Evolutionary conservation across 2,329 filamentous ascomycete genomes (phyloP).

Genomic region (Colletotrichum sp.): DNA sequence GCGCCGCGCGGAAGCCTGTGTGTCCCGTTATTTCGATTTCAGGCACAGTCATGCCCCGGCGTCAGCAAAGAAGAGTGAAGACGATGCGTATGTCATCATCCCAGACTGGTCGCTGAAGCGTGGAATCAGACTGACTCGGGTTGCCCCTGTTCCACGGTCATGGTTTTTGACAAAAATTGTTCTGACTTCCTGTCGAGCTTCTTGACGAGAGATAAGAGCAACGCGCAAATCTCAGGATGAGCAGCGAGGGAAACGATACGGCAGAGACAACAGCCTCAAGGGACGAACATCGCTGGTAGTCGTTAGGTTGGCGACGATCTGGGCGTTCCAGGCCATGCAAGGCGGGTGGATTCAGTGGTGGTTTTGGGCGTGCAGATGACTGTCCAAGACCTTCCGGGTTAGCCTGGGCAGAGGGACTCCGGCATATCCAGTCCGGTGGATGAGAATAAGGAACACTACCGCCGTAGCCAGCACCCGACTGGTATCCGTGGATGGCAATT

Average conservation of each 20-base stretch:
- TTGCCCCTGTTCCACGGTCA: background rate
- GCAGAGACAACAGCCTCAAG: background rate
- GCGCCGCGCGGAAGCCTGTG: background rate
- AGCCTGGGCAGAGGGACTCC: background rate
- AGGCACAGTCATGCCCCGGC: background rate
- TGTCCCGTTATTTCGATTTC: background rate
- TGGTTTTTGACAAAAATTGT: background rate
- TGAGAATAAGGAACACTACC: background rate
- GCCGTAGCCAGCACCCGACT: background rate
- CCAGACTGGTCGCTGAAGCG: background rate
- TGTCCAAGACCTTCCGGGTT: background rate
- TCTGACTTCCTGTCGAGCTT: background rate
- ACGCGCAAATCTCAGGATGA: background rate
- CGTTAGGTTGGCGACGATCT: background rate
- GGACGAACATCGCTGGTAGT: background rate
- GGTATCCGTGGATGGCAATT: background rate
- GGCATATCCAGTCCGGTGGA: background rate
- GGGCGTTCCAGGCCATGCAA: constrained; percentile 2
- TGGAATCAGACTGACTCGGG: constrained; percentile 11
- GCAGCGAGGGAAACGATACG: background rate
- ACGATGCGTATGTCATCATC: background rate
- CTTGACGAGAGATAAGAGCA: background rate
- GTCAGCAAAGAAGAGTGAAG: background rate
- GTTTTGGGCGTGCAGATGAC: background rate
- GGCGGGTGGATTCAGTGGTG: background rate